Evolutionary conservation across 108 stramenopile species (phyloP).

Genomic region (Pseudonitzschia delicatissima): DNA sequence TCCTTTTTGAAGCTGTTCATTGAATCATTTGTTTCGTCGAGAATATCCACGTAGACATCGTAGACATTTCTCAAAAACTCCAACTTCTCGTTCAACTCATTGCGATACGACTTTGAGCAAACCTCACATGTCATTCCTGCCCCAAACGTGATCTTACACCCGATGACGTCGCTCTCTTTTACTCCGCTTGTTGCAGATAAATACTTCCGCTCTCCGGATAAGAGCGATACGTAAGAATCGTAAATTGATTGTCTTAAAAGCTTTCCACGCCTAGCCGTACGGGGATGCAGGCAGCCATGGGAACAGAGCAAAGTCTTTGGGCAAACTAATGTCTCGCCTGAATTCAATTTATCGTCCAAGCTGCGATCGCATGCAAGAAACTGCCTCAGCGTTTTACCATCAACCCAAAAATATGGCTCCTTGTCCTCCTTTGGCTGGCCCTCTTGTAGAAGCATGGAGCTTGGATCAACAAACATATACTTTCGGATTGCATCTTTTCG

Average conservation of each 20-base stretch:
- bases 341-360: constrained; percentile 38
- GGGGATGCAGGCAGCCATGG: constrained; percentile 55
- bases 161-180: constrained; percentile 11
- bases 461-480: constrained; percentile 26
- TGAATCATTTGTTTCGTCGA: not conserved
- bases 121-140: constrained; percentile 29
- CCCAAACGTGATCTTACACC: constrained; percentile 9
- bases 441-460: constrained; percentile 9
- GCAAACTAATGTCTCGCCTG: constrained; percentile 28
- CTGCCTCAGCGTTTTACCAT: constrained; percentile 39
- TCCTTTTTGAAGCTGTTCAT: not conserved
- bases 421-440: not conserved
- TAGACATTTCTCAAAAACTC: constrained; percentile 12
- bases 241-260: constrained; percentile 47
- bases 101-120: constrained; percentile 27
- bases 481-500: constrained; percentile 35
- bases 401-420: constrained; percentile 47
- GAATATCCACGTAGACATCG: constrained; percentile 25
- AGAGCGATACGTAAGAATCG: constrained; percentile 32
- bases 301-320: constrained; percentile 40
- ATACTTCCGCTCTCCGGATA: constrained; percentile 35
- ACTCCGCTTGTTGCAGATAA: constrained; percentile 5
- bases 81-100: constrained; percentile 21
- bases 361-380: constrained; percentile 49
- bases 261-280: constrained; percentile 52